Conservation (phyloP, 2,329 filamentous ascomycete species). For the Cladosporium austrohemisphaericum region DNA sequence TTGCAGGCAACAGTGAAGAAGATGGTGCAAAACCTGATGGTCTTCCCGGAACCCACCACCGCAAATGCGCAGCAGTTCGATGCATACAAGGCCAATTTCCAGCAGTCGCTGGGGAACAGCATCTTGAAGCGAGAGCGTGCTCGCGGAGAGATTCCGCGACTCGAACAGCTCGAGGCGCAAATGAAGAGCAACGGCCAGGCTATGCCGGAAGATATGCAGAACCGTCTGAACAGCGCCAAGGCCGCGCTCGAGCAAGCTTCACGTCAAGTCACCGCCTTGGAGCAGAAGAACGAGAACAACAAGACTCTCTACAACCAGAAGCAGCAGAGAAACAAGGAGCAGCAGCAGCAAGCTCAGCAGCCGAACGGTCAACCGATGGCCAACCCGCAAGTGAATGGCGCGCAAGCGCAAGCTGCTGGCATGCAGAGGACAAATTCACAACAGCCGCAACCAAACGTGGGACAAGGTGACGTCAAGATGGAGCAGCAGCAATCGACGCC, state of each 20-base stretch:
- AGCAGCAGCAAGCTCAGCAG: conserved; percentile 16
- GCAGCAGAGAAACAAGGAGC: conserved; percentile 16
- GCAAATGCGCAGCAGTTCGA: conserved; percentile 17
- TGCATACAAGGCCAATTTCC: conserved; percentile 14
- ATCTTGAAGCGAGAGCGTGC: conserved; percentile 14
- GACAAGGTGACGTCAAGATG: conserved; percentile 18
- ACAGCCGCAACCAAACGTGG: conserved; percentile 9
- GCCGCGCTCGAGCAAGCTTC: neutral
- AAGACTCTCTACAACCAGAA: conserved; percentile 11
- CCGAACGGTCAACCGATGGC: conserved; percentile 1
- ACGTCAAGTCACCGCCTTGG: conserved; percentile 1
- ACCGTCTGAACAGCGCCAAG: conserved; percentile 2
- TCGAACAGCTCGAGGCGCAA: conserved; percentile 6
- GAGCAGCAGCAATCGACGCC: conserved; percentile 14
- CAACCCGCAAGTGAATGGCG: conserved; percentile 13
- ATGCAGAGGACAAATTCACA: conserved; percentile 17
- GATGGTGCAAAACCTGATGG: conserved; percentile 19
- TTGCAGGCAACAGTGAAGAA: conserved; percentile 16
- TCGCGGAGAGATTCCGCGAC: neutral
- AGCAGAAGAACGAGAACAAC: conserved; percentile 15
- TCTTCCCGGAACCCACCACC: conserved; percentile 17
- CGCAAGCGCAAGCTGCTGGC: conserved; percentile 9
- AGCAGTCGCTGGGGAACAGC: conserved; percentile 8
- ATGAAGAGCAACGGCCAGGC: conserved; percentile 5
- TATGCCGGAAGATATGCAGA: neutral